Conservation (phyloP, 2,329 filamentous ascomycete genomes). For the Geosmithia flava region DNA sequence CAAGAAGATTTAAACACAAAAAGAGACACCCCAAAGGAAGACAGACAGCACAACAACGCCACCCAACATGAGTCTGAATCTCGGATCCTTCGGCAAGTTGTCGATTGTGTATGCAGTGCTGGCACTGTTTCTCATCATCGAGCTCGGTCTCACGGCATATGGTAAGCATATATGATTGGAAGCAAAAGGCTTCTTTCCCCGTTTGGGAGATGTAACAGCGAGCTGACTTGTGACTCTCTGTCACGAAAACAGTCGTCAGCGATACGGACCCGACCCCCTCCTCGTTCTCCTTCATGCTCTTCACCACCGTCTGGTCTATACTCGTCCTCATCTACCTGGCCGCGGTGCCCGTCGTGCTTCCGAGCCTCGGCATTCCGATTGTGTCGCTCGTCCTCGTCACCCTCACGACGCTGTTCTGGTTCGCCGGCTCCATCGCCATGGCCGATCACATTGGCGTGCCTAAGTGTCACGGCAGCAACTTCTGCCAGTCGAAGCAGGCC, state of each 20-base stretch:
- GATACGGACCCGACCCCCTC: slow-evolving; percentile 22
- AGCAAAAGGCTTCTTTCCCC: background rate
- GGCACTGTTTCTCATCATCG: slow-evolving; percentile 56
- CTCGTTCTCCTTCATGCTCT: slow-evolving; percentile 65
- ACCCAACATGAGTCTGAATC: slow-evolving; percentile 1
- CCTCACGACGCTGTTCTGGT: slow-evolving; percentile 80
- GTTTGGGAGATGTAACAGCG: background rate
- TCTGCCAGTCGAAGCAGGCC: slow-evolving; percentile 50
- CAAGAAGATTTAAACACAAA: background rate
- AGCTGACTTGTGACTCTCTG: background rate
- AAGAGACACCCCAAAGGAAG: background rate
- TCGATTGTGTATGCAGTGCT: slow-evolving; percentile 56
- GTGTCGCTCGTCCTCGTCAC: slow-evolving; percentile 55
- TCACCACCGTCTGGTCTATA: slow-evolving; percentile 65
- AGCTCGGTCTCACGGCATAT: slow-evolving; percentile 64
- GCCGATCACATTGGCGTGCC: slow-evolving; percentile 51
- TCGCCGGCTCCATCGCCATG: slow-evolving; percentile 70
- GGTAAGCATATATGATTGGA: slow-evolving; percentile 30
- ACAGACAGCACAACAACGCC: background rate
- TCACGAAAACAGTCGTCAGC: slow-evolving; percentile 7
- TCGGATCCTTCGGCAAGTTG: slow-evolving; percentile 31
- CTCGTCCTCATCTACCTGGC: slow-evolving; percentile 60
- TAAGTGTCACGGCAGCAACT: slow-evolving; percentile 34
- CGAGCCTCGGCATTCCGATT: slow-evolving; percentile 48
- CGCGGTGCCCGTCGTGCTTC: slow-evolving; percentile 51